These are phyloP conservation scores for Aspergillus sp. DNA, from an alignment of 2,329 filamentous ascomycete species.

Conservation along the genomic window DNA sequence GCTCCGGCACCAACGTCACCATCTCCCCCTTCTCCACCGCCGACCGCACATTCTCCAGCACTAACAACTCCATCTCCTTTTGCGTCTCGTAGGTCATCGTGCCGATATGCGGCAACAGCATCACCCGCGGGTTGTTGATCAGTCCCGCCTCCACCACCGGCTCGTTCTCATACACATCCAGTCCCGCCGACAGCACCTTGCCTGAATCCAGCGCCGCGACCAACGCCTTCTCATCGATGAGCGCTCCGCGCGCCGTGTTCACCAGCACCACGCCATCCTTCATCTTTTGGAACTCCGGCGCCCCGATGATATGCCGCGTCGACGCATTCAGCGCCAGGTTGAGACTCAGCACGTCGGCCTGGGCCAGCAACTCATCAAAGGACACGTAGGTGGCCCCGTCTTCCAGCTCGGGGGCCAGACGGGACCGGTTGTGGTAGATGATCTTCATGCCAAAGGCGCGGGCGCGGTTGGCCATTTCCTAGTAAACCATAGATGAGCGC, in stretches of 20 bases:
- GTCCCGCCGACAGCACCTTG: slow-evolving; percentile 44
- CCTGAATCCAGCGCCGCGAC: slow-evolving; percentile 45
- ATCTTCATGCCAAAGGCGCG: slow-evolving; percentile 49
- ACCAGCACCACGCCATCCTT: slow-evolving; percentile 46
- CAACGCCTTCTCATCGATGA: slow-evolving; percentile 49
- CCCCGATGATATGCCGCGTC: slow-evolving; percentile 47
- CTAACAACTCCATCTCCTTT: slow-evolving; percentile 61
- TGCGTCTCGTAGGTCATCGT: slow-evolving; percentile 61
- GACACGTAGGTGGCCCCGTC: slow-evolving; percentile 44
- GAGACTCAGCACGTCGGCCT: slow-evolving; percentile 46
- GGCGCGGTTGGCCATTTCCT: slow-evolving; percentile 48
- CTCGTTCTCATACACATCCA: slow-evolving; percentile 50
- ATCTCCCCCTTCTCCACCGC: slow-evolving; percentile 58
- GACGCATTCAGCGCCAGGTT: slow-evolving; percentile 46
- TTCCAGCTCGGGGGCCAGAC: slow-evolving; percentile 42
- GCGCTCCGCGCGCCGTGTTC: slow-evolving; percentile 44
- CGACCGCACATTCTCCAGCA: slow-evolving; percentile 57
- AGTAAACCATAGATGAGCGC: neutral
- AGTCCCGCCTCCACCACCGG: slow-evolving; percentile 49
- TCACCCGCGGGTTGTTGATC: slow-evolving; percentile 44
- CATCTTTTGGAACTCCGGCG: slow-evolving; percentile 46
- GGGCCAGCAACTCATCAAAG: slow-evolving; percentile 47
- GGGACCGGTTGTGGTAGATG: slow-evolving; percentile 47
- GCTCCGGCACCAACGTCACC: slow-evolving; percentile 61
- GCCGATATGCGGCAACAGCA: slow-evolving; percentile 60